A percentile compares a stretch with the other conserved stretches of the same genome.
Conservation (phyloP, 1,284 basidiomycete genomes). For the Takashimella tepidaria region DNA sequence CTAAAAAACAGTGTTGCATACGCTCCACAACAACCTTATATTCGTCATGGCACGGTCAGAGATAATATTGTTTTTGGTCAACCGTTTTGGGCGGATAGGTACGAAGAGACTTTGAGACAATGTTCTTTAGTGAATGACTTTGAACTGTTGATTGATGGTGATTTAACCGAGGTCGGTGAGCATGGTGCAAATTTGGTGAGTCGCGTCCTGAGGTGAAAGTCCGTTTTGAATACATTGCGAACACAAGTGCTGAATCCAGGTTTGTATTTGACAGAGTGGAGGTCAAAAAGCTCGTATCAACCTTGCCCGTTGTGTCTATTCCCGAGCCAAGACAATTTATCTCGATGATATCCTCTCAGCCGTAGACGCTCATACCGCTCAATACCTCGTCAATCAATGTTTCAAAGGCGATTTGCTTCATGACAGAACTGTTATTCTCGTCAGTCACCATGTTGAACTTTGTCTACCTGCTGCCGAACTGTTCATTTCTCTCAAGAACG, state of each 20-base stretch:
- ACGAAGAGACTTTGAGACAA: slow-evolving; percentile 37
- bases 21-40: slow-evolving; percentile 44
- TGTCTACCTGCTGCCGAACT: slow-evolving; percentile 37
- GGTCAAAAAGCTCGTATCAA: slow-evolving; percentile 67
- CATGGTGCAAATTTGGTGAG: slow-evolving; percentile 62
- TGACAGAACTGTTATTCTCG: slow-evolving; percentile 64
- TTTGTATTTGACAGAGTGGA: slow-evolving; percentile 26
- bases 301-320: slow-evolving; percentile 74
- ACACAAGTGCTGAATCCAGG: neutral
- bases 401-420: slow-evolving; percentile 54
- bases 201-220: no score
- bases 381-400: slow-evolving; percentile 40
- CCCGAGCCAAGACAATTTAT: slow-evolving; percentile 61
- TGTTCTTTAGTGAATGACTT: slow-evolving; percentile 42
- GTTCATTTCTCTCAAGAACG: slow-evolving; percentile 57
- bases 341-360: slow-evolving; percentile 47
- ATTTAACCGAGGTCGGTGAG: slow-evolving; percentile 74
- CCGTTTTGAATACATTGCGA: neutral
- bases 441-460: slow-evolving; percentile 65
- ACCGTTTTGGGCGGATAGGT: slow-evolving; percentile 42
- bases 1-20: slow-evolving; percentile 39
- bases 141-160: slow-evolving; percentile 38
- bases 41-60: slow-evolving; percentile 44
- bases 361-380: slow-evolving; percentile 47
- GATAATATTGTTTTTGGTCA: slow-evolving; percentile 49